Base-by-base conservation (phyloP, 2,329 filamentous ascomycete species). In the Hirsutella rhossiliensis region DNA sequence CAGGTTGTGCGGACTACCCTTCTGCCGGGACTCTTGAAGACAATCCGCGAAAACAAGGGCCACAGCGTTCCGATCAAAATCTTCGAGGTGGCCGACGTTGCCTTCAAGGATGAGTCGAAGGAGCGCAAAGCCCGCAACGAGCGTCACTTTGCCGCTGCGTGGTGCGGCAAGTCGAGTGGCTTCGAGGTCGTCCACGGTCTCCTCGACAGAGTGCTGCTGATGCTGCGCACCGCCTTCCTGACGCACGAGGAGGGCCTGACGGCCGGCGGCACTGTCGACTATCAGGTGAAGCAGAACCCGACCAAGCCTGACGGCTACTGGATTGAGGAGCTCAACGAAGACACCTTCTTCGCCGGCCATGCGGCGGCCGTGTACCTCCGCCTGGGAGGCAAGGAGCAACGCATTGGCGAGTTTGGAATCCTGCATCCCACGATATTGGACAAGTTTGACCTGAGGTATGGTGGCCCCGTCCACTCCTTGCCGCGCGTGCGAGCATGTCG, bases 101-200 rank as follows among this genome's bases (percentile, higher is more conserved):
- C 85, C 28, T 87, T 94, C 73, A 95, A 97, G 68, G 90, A 95
- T 56, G 66, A 82, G 49, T 72, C 71, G 13, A 65, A 80, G 40
- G 92, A 98, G 73, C 80, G 92, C 51, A 87, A 88, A 69, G 84
- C 81, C 54, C 79, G 87, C 53, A 98, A 98, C 62, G 87, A 96
- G 72, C 75, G 90, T 45, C 90, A 94, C 68, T 97, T 95, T 62
- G 87, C 87, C n/a, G 92, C 89, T 11, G 89, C 88, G 2, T 95
- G 84, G 76, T 96, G 90, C 65, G 89, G 89, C 58, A 95, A 92
- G 73, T 87, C 81, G 4, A 88, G 83, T 54, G 92, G 94, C 37
- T 98, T 98, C 63, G 92, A 98, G 67, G 72, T 94, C 50, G 87
- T 98, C 3, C 94, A 98, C 66, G 92, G 92, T 46, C 74, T 98